These are phyloP conservation scores for Clonostachys rhizophaga DNA, from an alignment of 2,329 filamentous ascomycete species.

Conservation along the genomic window DNA sequence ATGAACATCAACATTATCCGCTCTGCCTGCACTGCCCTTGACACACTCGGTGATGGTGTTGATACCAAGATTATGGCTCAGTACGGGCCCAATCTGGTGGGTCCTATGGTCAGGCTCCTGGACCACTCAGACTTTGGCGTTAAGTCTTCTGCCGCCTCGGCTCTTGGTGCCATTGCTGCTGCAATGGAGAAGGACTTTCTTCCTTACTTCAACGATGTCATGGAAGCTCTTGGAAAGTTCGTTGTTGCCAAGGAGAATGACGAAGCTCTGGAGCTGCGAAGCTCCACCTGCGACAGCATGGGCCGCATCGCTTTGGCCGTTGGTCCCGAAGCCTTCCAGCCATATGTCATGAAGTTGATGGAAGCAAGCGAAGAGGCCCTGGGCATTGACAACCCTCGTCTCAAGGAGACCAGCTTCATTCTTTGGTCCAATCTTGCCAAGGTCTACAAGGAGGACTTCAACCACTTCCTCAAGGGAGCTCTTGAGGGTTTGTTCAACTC, in stretches of 20 bases:
- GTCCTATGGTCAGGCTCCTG: slow-evolving; percentile 79
- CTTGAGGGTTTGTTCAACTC: slow-evolving; percentile 79
- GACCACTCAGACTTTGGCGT: slow-evolving; percentile 81
- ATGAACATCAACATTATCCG: slow-evolving; percentile 83
- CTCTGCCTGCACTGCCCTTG: slow-evolving; percentile 83
- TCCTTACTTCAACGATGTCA: slow-evolving; percentile 88
- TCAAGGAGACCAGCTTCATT: slow-evolving; percentile 96
- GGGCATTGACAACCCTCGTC: slow-evolving; percentile 79
- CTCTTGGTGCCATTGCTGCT: slow-evolving; percentile 84
- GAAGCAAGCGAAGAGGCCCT: slow-evolving; percentile 87
- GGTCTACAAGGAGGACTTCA: slow-evolving; percentile 83
- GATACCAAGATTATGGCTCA: slow-evolving; percentile 69
- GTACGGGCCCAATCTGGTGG: slow-evolving; percentile 80
- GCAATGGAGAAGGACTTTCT: slow-evolving; percentile 79
- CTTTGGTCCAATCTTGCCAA: slow-evolving; percentile 93
- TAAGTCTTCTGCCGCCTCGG: slow-evolving; percentile 84
- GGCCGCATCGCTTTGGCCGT: slow-evolving; percentile 89
- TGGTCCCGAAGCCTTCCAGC: slow-evolving; percentile 80
- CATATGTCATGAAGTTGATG: slow-evolving; percentile 88
- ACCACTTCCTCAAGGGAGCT: slow-evolving; percentile 71
- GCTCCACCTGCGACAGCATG: slow-evolving; percentile 87
- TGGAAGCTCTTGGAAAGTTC: slow-evolving; percentile 82
- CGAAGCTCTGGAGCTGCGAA: slow-evolving; percentile 84
- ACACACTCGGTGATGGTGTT: slow-evolving; percentile 86
- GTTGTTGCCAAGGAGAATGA: slow-evolving; percentile 83